Evolutionary conservation across 1,284 basidiomycete genomes (phyloP).

Genomic region (Limonomyces culmigenus): DNA sequence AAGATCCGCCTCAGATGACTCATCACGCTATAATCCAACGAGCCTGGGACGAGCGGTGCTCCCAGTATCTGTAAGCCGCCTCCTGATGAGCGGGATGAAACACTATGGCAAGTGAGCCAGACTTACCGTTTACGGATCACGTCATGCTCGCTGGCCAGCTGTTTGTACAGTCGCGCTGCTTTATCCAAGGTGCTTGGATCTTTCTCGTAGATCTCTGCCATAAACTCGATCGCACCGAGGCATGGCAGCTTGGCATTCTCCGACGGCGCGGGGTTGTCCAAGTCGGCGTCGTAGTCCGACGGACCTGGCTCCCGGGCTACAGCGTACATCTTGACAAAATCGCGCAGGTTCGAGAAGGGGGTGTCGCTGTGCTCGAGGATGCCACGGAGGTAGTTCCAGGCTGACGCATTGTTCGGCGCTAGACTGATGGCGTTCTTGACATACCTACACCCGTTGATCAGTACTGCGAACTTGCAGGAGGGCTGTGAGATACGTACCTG

Average conservation of each 20-base stretch:
- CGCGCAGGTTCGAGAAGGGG: slow-evolving; percentile 34
- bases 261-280: slow-evolving; percentile 58
- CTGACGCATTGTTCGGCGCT: slow-evolving; percentile 81
- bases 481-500: slow-evolving; percentile 27
- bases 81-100: too few relatives aligned
- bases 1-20: too few relatives aligned
- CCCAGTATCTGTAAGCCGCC: too few relatives aligned
- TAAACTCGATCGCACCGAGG: slow-evolving; percentile 66
- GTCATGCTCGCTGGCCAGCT: too few relatives aligned
- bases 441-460: slow-evolving; percentile 18
- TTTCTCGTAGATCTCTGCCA: slow-evolving; percentile 63
- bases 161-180: too few relatives aligned
- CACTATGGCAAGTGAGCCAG: too few relatives aligned
- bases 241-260: slow-evolving; percentile 58
- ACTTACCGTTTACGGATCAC: too few relatives aligned
- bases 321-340: slow-evolving; percentile 55
- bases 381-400: slow-evolving; percentile 89
- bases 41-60: too few relatives aligned
- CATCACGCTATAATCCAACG: too few relatives aligned
- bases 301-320: slow-evolving; percentile 15
- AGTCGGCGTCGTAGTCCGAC: slow-evolving; percentile 35
- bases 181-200: too few relatives aligned
- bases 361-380: slow-evolving; percentile 40
- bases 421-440: slow-evolving; percentile 67
- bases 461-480: slow-evolving; percentile 3